Percentiles rank a stretch among this genome's conserved stretches.
Conservation (phyloP, 768 basidiomycete species). For the Pleurotus cornucopiae region DNA sequence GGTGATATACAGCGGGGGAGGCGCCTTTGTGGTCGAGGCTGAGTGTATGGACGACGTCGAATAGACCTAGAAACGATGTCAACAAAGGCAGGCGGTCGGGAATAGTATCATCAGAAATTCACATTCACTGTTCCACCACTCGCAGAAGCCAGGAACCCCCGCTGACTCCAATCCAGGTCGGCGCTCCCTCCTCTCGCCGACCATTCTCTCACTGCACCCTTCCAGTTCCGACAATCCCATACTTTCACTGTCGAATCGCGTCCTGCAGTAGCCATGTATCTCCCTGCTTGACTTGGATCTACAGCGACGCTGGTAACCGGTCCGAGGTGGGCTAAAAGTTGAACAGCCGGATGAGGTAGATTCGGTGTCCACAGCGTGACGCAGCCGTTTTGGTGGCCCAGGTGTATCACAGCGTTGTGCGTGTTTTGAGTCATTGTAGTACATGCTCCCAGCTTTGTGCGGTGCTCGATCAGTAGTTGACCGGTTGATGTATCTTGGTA, state of each 20-base stretch:
- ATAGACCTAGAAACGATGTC: constrained; percentile 56
- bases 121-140: constrained; percentile 85
- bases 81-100: background rate
- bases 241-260: constrained; percentile 87
- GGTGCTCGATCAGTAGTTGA: constrained; percentile 77
- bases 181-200: constrained; percentile 60
- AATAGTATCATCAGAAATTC: constrained; percentile 18
- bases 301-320: constrained; percentile 79
- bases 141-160: constrained; percentile 77
- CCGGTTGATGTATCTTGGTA: constrained; percentile 98
- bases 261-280: constrained; percentile 90
- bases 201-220: constrained; percentile 79
- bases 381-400: constrained; percentile 92
- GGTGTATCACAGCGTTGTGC: constrained; percentile 91
- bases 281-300: constrained; percentile 80
- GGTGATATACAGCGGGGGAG: constrained; percentile 85
- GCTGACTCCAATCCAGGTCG: constrained; percentile 81
- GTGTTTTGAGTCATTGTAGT: constrained; percentile 84
- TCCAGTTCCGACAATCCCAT: constrained; percentile 98
- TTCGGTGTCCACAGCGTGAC: constrained; percentile 99
- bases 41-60: constrained; percentile 61
- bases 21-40: constrained; percentile 39
- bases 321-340: constrained; percentile 86
- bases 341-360: constrained; percentile 86
- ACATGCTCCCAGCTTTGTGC: constrained; percentile 86